Percentiles rank a stretch among this genome's conserved stretches.
These are phyloP conservation scores for Ascochyta rabiei DNA, from an alignment of 2,329 filamentous ascomycete genomes.

Conservation along the genomic window DNA sequence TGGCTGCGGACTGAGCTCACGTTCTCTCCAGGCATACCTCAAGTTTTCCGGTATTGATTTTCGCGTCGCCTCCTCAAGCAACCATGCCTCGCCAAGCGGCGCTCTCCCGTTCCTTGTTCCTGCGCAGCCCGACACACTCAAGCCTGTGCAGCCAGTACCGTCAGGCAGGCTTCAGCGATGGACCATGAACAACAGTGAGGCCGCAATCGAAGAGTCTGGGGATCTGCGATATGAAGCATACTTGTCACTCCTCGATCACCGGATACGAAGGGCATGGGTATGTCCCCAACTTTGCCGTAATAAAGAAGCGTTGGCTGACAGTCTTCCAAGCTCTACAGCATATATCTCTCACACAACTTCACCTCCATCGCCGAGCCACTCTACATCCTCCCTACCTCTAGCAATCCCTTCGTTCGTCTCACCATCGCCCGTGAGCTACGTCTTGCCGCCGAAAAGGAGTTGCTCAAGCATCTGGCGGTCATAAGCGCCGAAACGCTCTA, in stretches of 20 bases:
- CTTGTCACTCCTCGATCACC: conserved; percentile 74
- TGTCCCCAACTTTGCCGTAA: background rate
- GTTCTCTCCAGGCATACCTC: conserved; percentile 73
- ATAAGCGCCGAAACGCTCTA: conserved; percentile 65
- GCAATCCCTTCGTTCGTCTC: conserved; percentile 66
- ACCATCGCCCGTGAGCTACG: conserved; percentile 71
- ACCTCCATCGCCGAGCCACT: conserved; percentile 68
- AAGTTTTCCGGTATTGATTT: conserved; percentile 75
- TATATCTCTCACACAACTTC: conserved; percentile 80
- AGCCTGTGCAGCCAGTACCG: conserved; percentile 55
- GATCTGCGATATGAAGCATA: conserved; percentile 74
- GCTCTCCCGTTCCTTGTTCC: conserved; percentile 87
- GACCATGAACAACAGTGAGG: conserved; percentile 56
- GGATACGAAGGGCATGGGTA: conserved; percentile 87
- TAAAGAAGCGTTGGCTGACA: conserved; percentile 1
- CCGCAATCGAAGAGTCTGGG: conserved; percentile 52
- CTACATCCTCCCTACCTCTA: conserved; percentile 70
- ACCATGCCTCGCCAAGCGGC: conserved; percentile 90
- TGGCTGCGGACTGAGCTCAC: conserved; percentile 7
- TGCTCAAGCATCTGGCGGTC: conserved; percentile 67
- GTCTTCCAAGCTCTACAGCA: conserved; percentile 67
- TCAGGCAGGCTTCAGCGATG: conserved; percentile 74
- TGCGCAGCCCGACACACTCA: conserved; percentile 32
- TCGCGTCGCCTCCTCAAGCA: conserved; percentile 73
- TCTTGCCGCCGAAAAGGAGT: conserved; percentile 73